These are phyloP conservation scores for Nannochloropsis salina DNA, from an alignment of 108 stramenopile genomes.

Conservation along the genomic window DNA sequence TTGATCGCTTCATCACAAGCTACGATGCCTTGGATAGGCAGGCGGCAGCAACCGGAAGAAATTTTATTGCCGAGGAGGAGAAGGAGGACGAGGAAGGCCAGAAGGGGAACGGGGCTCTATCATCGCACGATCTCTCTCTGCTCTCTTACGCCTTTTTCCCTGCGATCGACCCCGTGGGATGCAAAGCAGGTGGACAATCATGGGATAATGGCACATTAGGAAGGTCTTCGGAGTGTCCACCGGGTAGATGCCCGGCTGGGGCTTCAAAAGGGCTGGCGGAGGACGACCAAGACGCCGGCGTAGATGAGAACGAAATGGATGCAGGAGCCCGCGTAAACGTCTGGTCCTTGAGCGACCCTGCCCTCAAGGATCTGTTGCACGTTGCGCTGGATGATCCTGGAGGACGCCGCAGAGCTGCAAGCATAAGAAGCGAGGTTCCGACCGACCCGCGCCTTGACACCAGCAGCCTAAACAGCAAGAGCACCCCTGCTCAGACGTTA, in stretches of 20 bases:
- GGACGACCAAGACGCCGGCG: not conserved
- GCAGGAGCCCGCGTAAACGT: not conserved
- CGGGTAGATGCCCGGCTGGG: not conserved
- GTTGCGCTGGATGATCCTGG: not conserved
- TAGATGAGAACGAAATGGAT: not conserved
- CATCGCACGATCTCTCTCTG: not conserved
- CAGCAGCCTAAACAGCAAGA: not conserved
- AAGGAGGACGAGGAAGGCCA: not conserved
- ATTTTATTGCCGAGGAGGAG: not conserved
- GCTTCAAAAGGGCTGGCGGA: not conserved
- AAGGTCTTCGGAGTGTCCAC: not conserved
- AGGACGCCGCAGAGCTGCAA: too few relatives aligned
- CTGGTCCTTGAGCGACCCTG: not conserved
- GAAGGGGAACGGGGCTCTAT: not conserved
- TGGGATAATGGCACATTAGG: not conserved
- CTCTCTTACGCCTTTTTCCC: not conserved
- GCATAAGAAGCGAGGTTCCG: too few relatives aligned
- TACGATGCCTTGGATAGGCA: not conserved
- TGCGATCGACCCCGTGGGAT: not conserved
- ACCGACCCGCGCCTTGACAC: not conserved
- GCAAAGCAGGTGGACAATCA: not conserved
- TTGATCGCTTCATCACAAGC: not conserved
- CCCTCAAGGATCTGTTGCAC: not conserved
- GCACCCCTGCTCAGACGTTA: not conserved
- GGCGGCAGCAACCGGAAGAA: not conserved